Base-by-base conservation (phyloP, 2,329 filamentous ascomycete species). In the Chrysosporium queenslandicum region DNA sequence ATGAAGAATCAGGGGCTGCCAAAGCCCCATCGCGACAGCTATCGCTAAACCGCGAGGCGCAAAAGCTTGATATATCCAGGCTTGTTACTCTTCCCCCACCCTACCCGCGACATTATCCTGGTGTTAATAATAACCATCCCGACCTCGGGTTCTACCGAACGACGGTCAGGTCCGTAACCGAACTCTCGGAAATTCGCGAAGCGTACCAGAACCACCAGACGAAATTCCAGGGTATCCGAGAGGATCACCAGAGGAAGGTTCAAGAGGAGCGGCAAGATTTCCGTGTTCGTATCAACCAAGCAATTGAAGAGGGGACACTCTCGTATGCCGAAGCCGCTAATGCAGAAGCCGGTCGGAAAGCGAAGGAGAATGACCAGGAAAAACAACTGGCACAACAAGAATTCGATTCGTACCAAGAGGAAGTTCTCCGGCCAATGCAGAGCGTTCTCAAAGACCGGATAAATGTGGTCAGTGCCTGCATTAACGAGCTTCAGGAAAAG, bases 81-180 rank as follows among this genome's bases (percentile, higher is more conserved):
- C 79, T 98, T 1, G 86, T 98, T 3, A 96, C 92, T 0, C 75
- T 98, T 27, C 92, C 92, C 7, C 92, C 92, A 1, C 87, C 92
- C 1, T 97, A 94, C 66, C 92, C 92, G 1, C 83, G 91, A 6
- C 91, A 97, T 63, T 86, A 97, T 61, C 92, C 92, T 7, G 92
- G 92, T 0, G 87, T 97, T 14, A 96, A 94, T 66, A 98, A 97
- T 63, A 94, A 81, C 60, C 92, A 98, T 63, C 92, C 92, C 0
- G 85, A 94, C 58, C 77, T 98, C n/a, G 78, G 84, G 0, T 77
- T 81, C 1, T 90, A 87, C 43, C 82, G 92, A 46, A 81, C 77
- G 2, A 78, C 82, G 0, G 85, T 96, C 18, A 81, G 89, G 12
- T 76, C 77, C 1, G 71, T 95, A 37, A 85, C 83, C 49, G 83